Conservation (phyloP, 371 early-diverging fungal genomes). For the Mucor plumbeus region DNA sequence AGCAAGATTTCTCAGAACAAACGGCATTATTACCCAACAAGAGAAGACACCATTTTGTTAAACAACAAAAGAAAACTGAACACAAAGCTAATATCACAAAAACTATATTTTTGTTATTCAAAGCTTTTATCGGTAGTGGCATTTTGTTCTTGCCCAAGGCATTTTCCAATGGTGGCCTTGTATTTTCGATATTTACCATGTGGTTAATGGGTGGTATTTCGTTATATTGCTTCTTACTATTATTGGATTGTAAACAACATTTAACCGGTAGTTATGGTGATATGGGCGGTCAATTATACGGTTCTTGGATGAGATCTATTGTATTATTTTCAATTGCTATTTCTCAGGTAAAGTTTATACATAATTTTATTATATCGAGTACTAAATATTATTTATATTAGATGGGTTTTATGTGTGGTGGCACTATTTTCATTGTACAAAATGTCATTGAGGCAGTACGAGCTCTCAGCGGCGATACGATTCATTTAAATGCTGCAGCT, state of each 20-base stretch:
- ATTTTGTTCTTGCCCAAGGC: constrained; percentile 82
- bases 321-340: constrained; percentile 85
- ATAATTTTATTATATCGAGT: too few relatives aligned
- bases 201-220: constrained; percentile 68
- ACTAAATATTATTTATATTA: constrained; percentile 25
- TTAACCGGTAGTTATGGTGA: constrained; percentile 90
- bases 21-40: constrained; percentile 24
- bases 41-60: constrained; percentile 11
- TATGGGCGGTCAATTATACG: constrained; percentile 84
- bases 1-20: constrained; percentile 38
- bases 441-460: constrained; percentile 75
- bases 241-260: constrained; percentile 68
- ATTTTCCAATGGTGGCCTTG: constrained; percentile 81
- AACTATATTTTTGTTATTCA: constrained; percentile 67
- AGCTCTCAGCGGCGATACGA: constrained; percentile 61
- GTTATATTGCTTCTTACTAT: constrained; percentile 70
- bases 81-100: constrained; percentile 52
- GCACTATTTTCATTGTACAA: constrained; percentile 85
- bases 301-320: constrained; percentile 75
- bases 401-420: constrained; percentile 89
- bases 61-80: constrained; percentile 13
- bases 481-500: constrained; percentile 36
- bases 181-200: constrained; percentile 70
- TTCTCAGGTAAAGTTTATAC: constrained; percentile 57
- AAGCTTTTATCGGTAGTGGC: constrained; percentile 83